Conservation (phyloP, 2,329 filamentous ascomycete species). For the Curvularia sp. region DNA sequence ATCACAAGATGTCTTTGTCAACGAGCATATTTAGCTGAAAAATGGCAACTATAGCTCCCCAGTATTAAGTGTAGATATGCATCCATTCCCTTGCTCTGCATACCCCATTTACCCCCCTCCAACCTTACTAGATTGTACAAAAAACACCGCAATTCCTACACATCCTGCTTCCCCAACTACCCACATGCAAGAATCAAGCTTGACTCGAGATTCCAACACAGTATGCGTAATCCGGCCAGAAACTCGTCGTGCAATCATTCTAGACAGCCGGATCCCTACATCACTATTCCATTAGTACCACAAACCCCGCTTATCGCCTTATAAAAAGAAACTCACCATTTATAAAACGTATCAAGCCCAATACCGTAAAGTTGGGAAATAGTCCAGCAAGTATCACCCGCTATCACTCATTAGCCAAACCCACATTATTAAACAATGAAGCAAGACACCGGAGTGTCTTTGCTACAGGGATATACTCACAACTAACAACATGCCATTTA, state of each 20-base stretch:
- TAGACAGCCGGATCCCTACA: not conserved
- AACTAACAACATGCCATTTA: conserved; percentile 18
- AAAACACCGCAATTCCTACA: not conserved
- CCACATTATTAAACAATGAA: not conserved
- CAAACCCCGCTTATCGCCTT: not conserved
- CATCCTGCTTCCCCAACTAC: not conserved
- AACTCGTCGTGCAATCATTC: not conserved
- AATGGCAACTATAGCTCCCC: not conserved
- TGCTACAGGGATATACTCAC: conserved; percentile 8
- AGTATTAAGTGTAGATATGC: no score
- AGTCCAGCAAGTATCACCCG: conserved; percentile 15
- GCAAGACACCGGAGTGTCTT: no score
- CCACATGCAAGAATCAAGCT: not conserved
- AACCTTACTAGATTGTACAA: not conserved
- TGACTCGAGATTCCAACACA: not conserved
- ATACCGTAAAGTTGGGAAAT: conserved; percentile 13
- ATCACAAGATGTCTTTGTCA: not conserved
- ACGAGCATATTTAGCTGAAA: not conserved
- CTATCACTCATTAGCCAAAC: not conserved
- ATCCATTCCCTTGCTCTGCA: not conserved
- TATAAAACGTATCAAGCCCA: conserved; percentile 11
- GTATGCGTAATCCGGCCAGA: not conserved
- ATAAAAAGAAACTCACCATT: conserved; percentile 12
- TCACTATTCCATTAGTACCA: not conserved
- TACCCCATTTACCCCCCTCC: not conserved